Base-by-base conservation (phyloP, 768 basidiomycete species). In the Trametes elegans region DNA sequence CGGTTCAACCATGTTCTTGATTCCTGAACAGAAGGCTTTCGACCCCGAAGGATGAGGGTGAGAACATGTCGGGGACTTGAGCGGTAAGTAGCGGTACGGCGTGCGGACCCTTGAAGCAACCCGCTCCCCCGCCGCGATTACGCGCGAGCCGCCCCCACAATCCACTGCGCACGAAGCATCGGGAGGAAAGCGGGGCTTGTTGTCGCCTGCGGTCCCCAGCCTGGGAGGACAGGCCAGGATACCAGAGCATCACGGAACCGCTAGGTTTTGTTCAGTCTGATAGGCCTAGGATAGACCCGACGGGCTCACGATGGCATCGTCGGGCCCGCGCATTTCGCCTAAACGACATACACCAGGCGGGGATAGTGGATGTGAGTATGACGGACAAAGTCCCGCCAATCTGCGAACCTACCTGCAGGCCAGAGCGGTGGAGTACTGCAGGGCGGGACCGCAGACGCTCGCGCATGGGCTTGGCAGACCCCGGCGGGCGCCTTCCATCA, bases 31-130 rank as follows among this genome's bases (percentile, higher is more conserved):
- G 45, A 44, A 53, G 29, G 34, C 16, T 29, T 24, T 19, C 39
- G 34, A 34, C 23, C 21, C 26, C 11, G 42, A 10, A 31, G 7
- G 21, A 24, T 24, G 34, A 2, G 18, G 32, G 29, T 45, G 26
- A 23, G 51, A 44, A 44, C 28, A 9, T 31, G 39, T 24, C 49
- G 49, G 49, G 49, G 28, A 50, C 29, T 32, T 50, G 40, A 21
- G 21, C 11, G 46, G 18, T 38, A 38, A n/a, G 34, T n/a, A 24
- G 19, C 13, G n/a, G n/a, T n/a, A 41, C 14, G 35, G 31, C 28
- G 38, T 40, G 7, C 19, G 27, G 28, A 38, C 38, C 49, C 35
- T 28, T 18, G 27, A 39, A 40, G 35, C 26, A 29, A 10, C 7
- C n/a, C n/a, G n/a, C n/a, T n/a, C n/a, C 13, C 8, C 19, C 21